Evolutionary conservation across 345 rosid species (phyloP).

Genomic region (Eutrema japonicum): DNA sequence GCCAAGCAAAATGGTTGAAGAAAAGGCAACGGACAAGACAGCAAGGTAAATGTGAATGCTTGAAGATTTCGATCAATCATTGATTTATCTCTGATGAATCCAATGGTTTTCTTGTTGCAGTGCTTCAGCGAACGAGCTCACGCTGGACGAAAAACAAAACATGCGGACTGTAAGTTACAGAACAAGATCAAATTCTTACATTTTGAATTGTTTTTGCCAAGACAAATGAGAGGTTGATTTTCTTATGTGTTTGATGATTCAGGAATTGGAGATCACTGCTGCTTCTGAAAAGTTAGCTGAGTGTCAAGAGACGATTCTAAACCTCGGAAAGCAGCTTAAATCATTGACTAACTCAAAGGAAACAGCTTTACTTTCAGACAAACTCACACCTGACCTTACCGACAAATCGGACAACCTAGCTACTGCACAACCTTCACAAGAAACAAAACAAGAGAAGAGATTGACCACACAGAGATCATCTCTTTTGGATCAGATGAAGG

Average conservation of each 20-base stretch:
- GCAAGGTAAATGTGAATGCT: constrained; percentile 40
- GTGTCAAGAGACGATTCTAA: constrained; percentile 87
- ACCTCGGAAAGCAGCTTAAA: constrained; percentile 87
- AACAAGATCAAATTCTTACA: constrained; percentile 21
- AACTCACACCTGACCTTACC: constrained; percentile 46
- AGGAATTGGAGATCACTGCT: constrained; percentile 86
- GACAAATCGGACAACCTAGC: constrained; percentile 33
- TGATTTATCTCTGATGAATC: constrained; percentile 31
- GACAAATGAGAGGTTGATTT: constrained; percentile 1
- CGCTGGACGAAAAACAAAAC: constrained; percentile 54
- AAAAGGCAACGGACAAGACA: constrained; percentile 45
- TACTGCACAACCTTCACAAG: constrained; percentile 33
- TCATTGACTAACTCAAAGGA: constrained; percentile 73
- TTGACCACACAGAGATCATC: constrained; percentile 64
- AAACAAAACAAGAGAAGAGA: constrained; percentile 49
- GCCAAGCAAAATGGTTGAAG: constrained; percentile 37
- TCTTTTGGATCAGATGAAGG: constrained; percentile 82
- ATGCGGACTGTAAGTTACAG: constrained; percentile 68
- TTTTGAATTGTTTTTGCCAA: background rate
- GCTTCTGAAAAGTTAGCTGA: constrained; percentile 95
- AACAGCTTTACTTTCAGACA: constrained; percentile 55
- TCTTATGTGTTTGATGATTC: constrained; percentile 34
- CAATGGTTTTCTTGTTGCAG: constrained; percentile 51
- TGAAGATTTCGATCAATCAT: constrained; percentile 40
- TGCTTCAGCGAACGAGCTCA: constrained; percentile 48